Evolutionary conservation across 306 rosid species (phyloP).

Genomic region (Prunus dulcis): DNA sequence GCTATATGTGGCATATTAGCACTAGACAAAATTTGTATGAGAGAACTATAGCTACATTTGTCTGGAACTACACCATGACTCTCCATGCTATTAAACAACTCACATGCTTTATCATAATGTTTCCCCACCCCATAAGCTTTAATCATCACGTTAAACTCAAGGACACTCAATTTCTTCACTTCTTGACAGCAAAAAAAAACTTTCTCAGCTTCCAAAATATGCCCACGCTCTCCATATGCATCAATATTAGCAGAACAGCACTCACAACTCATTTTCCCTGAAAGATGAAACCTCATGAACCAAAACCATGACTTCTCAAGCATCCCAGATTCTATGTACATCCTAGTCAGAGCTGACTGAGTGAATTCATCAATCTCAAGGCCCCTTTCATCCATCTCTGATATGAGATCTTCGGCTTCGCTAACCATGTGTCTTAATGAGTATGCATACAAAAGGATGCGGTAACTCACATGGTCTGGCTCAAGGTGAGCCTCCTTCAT

Average conservation of each 20-base stretch:
- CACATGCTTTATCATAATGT: slow-evolving; percentile 50
- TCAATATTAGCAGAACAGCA: slow-evolving; percentile 81
- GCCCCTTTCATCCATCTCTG: slow-evolving; percentile 65
- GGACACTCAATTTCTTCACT: slow-evolving; percentile 49
- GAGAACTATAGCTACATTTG: slow-evolving; percentile 64
- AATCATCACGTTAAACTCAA: slow-evolving; percentile 89
- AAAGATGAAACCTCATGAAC: slow-evolving; percentile 62
- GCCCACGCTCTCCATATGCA: slow-evolving; percentile 71
- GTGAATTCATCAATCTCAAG: slow-evolving; percentile 72
- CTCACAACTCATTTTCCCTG: slow-evolving; percentile 57
- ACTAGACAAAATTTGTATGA: slow-evolving; percentile 65
- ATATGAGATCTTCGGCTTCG: slow-evolving; percentile 54
- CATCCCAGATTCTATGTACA: slow-evolving; percentile 62
- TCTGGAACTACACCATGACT: slow-evolving; percentile 50
- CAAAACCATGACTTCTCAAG: slow-evolving; percentile 72
- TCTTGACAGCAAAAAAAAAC: slow-evolving; percentile 67
- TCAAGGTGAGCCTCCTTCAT: slow-evolving; percentile 59
- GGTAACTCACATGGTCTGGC: slow-evolving; percentile 68
- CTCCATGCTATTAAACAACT: slow-evolving; percentile 62
- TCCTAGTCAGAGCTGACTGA: slow-evolving; percentile 73
- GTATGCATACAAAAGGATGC: slow-evolving; percentile 68
- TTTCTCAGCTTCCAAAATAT: slow-evolving; percentile 64
- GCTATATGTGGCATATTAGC: slow-evolving; percentile 65
- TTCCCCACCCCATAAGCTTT: slow-evolving; percentile 78
- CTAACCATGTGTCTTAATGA: slow-evolving; percentile 64